These are phyloP conservation scores for Hansfordia pulvinata DNA, from an alignment of 2,329 filamentous ascomycete genomes.

Conservation along the genomic window DNA sequence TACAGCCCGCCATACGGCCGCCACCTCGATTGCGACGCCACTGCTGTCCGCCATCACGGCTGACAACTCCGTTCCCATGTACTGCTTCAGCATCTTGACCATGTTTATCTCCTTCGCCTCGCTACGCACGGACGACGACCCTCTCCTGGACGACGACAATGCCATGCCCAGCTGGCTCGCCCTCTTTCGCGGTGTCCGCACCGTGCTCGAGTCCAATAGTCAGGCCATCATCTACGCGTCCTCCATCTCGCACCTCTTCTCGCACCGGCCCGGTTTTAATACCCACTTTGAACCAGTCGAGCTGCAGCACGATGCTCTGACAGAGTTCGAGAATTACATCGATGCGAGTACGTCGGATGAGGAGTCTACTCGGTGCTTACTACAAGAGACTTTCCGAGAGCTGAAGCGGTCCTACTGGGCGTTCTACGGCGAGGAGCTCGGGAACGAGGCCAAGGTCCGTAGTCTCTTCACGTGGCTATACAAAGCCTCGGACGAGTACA, in stretches of 20 bases:
- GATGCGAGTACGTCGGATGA: conserved; percentile 4
- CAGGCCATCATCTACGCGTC: conserved; percentile 9
- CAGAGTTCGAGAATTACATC: conserved; percentile 8
- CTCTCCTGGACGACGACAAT: conserved; percentile 19
- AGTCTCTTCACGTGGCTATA: conserved; percentile 11
- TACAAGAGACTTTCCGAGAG: conserved; percentile 6
- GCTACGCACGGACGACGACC: conserved; percentile 17
- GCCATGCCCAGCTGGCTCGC: conserved; percentile 22
- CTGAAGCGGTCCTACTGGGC: conserved; percentile 9
- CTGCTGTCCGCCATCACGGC: conserved; percentile 17
- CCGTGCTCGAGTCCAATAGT: conserved; percentile 15
- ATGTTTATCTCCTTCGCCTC: conserved; percentile 21
- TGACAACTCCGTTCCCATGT: conserved; percentile 20
- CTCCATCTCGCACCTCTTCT: too few species aligned
- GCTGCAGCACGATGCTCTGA: conserved; percentile 10
- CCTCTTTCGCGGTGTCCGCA: conserved; percentile 20
- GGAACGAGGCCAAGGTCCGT: conserved; percentile 9
- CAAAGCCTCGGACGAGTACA: conserved; percentile 7
- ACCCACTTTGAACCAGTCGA: too few species aligned
- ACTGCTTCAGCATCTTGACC: conserved; percentile 23
- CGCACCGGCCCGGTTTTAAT: too few species aligned
- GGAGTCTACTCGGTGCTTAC: conserved; percentile 5
- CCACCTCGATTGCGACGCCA: conserved; percentile 15
- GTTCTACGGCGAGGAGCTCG: conserved; percentile 4
- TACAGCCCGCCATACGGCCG: conserved; percentile 19